Evolutionary conservation across 176 grass and related monocot species (phyloP), one percentile per base, ranked within the genome.

Genomic region (Carex kokanica): DNA sequence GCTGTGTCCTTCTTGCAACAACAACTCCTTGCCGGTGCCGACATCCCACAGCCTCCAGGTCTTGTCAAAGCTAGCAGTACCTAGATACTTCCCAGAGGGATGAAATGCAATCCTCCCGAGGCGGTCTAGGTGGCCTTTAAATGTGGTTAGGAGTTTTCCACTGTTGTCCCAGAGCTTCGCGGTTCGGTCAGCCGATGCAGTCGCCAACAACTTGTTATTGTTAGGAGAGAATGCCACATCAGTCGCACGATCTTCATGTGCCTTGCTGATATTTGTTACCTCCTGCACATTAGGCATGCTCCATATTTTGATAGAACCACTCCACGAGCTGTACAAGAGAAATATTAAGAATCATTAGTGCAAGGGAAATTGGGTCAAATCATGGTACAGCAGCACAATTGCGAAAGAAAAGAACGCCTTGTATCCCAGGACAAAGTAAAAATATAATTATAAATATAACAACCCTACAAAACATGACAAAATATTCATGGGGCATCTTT

Each of bases 21-120:
- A 86, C 78, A 98, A 77, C 62, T 98, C 95, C 58, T 84, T 90
- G 59, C 95, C 90, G 38, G 95, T 93, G 83, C 78, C 84, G 38
- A 95, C 49, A 53, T 98, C 95, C 95, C 95, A 98, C 64, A 95
- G 79, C 88, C 95, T 89, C 95, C 95, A 98, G 16, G 95, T 98
- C 85, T 95, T 98, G 86, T 98, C 95, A 82, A 91, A 98, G 80
- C 95, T 95, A 90, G 95, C 89, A 81, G 95, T 98, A 78, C 89
- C 95, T 36, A 98, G 83, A 81, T 98, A 98, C 66, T 88, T 93
- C 64, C 95, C 95, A 65, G 95, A 98, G 74, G 95, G 95, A 90
- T 98, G 95, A 79, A 98, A 98, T 82, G 90, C 88, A 87, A 98
- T 41, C 24, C 95, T 90, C 32, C 80, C 92, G 75, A 98, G 95